A percentile compares a stretch with the other conserved stretches of the same genome.
Conservation (phyloP, 768 basidiomycete species). For the Tylopilus sp. region DNA sequence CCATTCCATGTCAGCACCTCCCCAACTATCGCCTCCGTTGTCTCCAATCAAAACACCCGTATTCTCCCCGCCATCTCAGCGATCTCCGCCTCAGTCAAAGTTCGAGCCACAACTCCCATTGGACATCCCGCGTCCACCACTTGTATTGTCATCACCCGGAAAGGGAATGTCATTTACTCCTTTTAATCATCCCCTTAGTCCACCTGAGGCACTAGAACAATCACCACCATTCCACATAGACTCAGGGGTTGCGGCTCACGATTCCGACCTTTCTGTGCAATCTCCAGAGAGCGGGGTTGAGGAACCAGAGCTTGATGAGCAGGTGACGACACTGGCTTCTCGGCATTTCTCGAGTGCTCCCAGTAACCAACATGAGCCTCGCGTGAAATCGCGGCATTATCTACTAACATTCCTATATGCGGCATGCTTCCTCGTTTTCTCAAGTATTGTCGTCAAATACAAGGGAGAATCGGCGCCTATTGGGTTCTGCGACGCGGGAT, state of each 20-base stretch:
- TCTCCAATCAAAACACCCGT: constrained; percentile 35
- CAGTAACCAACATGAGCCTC: constrained; percentile 10
- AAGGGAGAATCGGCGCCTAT: constrained; percentile 67
- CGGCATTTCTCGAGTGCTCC: constrained; percentile 38
- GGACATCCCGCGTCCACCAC: constrained; percentile 32
- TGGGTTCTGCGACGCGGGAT: constrained; percentile 73
- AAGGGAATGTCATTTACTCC: constrained; percentile 14
- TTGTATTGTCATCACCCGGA: constrained; percentile 12
- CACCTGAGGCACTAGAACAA: constrained; percentile 10
- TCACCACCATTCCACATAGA: constrained; percentile 5
- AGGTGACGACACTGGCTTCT: constrained; percentile 35
- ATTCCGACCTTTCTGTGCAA: background rate
- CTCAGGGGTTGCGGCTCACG: background rate
- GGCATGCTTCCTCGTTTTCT: constrained; percentile 33
- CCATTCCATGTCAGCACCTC: constrained; percentile 71
- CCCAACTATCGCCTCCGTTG: constrained; percentile 45
- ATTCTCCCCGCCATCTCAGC: constrained; percentile 22
- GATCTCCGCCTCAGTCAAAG: constrained; percentile 50
- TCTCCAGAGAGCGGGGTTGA: constrained; percentile 19
- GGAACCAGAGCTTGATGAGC: constrained; percentile 17
- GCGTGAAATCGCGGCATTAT: constrained; percentile 22
- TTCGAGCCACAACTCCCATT: constrained; percentile 54
- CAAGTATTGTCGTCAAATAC: constrained; percentile 43
- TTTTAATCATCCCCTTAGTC: constrained; percentile 18
- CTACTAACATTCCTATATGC: constrained; percentile 44